Percentiles rank a stretch among this genome's conserved stretches.
Evolutionary conservation across 306 rosid genomes (phyloP).

Genomic region (Datisca glomerata): DNA sequence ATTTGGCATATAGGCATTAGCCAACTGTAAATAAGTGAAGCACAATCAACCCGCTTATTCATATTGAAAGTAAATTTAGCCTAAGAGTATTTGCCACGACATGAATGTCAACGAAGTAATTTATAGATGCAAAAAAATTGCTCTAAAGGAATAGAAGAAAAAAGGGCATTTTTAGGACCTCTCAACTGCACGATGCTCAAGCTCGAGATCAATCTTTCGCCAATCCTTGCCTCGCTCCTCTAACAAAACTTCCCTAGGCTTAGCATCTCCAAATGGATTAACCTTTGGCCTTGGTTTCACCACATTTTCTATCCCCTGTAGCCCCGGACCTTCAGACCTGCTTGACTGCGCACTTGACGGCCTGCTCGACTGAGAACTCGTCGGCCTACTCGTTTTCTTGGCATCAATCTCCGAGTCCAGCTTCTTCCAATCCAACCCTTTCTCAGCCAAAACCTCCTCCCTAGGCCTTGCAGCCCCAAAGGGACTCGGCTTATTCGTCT

Average conservation of each 20-base stretch:
- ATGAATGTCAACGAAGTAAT: too few relatives aligned
- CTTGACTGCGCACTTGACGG: constrained; percentile 90
- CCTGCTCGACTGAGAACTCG: constrained; percentile 81
- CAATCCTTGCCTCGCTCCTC: constrained; percentile 81
- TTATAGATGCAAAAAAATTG: too few relatives aligned
- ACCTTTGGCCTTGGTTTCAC: constrained; percentile 57
- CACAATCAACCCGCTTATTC: too few relatives aligned
- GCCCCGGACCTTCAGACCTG: constrained; percentile 63
- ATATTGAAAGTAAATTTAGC: too few relatives aligned
- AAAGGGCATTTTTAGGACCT: too few relatives aligned
- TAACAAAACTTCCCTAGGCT: constrained; percentile 87
- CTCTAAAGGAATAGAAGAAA: too few relatives aligned
- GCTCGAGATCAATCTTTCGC: constrained; percentile 82
- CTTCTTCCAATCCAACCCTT: constrained; percentile 94
- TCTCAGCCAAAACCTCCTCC: constrained; percentile 86
- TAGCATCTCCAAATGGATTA: constrained; percentile 95
- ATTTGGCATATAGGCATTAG: too few relatives aligned
- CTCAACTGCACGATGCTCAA: constrained; percentile 71
- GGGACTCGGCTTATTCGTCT: constrained; percentile 58
- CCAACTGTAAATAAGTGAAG: too few relatives aligned
- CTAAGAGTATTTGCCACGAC: too few relatives aligned
- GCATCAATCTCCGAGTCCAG: constrained; percentile 70
- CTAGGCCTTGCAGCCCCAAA: constrained; percentile 91
- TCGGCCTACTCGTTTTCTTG: constrained; percentile 69
- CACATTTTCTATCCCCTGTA: constrained; percentile 42